Base-by-base conservation (phyloP, 2,329 filamentous ascomycete species). In the Monilinia fructicola region DNA sequence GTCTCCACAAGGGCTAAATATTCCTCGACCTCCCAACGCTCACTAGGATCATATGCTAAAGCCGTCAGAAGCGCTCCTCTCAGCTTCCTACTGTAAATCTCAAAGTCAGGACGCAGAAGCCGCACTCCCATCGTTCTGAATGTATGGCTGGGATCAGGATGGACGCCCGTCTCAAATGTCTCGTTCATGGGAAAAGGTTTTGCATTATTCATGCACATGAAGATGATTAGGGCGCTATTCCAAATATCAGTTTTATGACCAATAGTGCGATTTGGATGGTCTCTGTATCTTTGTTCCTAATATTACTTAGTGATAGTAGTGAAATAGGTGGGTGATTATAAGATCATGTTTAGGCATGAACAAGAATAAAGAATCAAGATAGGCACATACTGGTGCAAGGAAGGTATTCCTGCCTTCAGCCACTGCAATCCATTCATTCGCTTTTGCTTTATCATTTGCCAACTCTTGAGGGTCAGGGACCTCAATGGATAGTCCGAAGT, bases 401-500 rank as follows among this genome's bases (percentile, higher is more conserved):
- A 12, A 58, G 23, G 40, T 26, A 10, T 64, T 64, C 21, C 61
- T 52, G 21, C 52, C 52, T 46, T 48, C 9, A 35, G 52, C 2
- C 35, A 46, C 5, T 16, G 9, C 23, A 21, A 58, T 44, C 61
- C 61, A 64, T 3, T 9, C 26, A 21, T 3, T 14, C 10, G 2
- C 11, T 56, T 56, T 48, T 10, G 0, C 7, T 3, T 4, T 0
- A 61, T 14, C 21, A 6, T 6, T 35, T 26, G 16, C 16, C 26
- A 42, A 46, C 53, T 5, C 26, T 21, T 26, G 14, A 16, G 31
- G 14, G 61, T 46, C 14, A 23, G 58, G 58, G 26, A 46, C 14
- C 38, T 56, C 52, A 6, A 64, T n/a, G 46, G 61, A 52, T 4
- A 64, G 28, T 3, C 61, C 61, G 26, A 64, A 64, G 40, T 64